Base-by-base conservation (phyloP, 1,284 basidiomycete species). In the Pterula multifida region DNA sequence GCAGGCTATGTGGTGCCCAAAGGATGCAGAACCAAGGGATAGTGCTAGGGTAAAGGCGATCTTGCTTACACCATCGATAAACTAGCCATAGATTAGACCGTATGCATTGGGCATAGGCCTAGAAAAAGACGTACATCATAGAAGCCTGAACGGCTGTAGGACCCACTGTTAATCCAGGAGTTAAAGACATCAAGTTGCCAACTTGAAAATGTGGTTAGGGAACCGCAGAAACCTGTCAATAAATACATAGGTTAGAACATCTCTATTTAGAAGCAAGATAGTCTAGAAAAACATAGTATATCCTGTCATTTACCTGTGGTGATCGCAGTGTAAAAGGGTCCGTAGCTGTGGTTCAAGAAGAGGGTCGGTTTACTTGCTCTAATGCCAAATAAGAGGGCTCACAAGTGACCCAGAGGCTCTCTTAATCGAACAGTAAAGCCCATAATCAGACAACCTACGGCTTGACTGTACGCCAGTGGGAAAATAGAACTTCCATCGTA, bases 171-270 rank as follows among this genome's bases (percentile, higher is more conserved):
- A 0, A 87, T 75, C 77, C 93, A 98, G 0, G 92, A 86, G 48
- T 77, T 67, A 61, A 95, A 98, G 1, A 92, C 69, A 55, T 92
- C 87, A 4, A 91, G 62, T 65, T 97, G 91, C 95, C 96, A 98
- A 15, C 83, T 78, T 2, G 93, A 96, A 68, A 98, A 98, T 0
- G 94, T 98, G 2, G 96, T 99, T 56, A 97, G 68, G 3, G 90
- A 95, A 1, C 95, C 96, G 60, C 95, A 98, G 62, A 96, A 90
- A 2, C 94, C 94, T 88, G 53, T 25, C 22, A 46, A 45, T 1
- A 21, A 21, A 17, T 47, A 21, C 39, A 36, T 53, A 49, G 36
- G 50, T 44, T 53, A 39, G 35, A 36, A 49, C 26, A 13, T n/a
- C 13, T 35, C 48, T 17, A 22, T 21, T 35, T 28, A 50, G 23